phyloP scores from a whole-genome alignment of 1,284 basidiomycete genomes.

The Pseudozyma thailandica region DNA sequence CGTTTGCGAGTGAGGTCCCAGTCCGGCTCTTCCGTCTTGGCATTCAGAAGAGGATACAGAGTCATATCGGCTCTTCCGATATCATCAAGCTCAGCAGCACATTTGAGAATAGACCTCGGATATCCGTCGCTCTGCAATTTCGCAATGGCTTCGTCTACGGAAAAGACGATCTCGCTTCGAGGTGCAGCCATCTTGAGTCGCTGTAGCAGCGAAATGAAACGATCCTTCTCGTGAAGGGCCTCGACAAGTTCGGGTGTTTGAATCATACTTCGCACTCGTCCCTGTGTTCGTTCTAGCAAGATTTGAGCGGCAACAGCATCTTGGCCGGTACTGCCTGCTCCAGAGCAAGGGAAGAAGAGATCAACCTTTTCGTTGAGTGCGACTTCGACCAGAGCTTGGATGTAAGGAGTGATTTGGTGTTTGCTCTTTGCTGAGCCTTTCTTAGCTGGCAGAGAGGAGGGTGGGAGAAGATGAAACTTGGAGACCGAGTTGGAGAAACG shows the following conservation, averaged over 20 bases:
- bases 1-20: slow-evolving; percentile 45
- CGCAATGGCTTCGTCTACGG: slow-evolving; percentile 65
- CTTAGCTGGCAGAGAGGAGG: slow-evolving; percentile 12
- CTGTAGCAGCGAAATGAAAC: slow-evolving; percentile 67
- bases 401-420: slow-evolving; percentile 53
- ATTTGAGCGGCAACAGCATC: slow-evolving; percentile 68
- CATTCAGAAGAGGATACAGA: slow-evolving; percentile 64
- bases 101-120: slow-evolving; percentile 64
- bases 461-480: slow-evolving; percentile 42
- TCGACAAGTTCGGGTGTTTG: slow-evolving; percentile 69
- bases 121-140: slow-evolving; percentile 53
- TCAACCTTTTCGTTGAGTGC: slow-evolving; percentile 64
- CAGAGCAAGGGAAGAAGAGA: slow-evolving; percentile 69
- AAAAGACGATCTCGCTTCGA: slow-evolving; percentile 63
- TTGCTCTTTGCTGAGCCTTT: slow-evolving; percentile 14
- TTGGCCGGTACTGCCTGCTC: slow-evolving; percentile 69
- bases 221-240: slow-evolving; percentile 69
- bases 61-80: slow-evolving; percentile 69
- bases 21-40: slow-evolving; percentile 21
- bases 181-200: slow-evolving; percentile 67
- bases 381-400: slow-evolving; percentile 62
- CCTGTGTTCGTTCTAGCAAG: slow-evolving; percentile 54
- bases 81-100: slow-evolving; percentile 68
- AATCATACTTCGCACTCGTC: slow-evolving; percentile 65
- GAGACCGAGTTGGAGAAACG: slow-evolving; percentile 68